These are phyloP conservation scores for Camellia granthamiana DNA, from an alignment of 148 eudicot species.

Conservation along the genomic window DNA sequence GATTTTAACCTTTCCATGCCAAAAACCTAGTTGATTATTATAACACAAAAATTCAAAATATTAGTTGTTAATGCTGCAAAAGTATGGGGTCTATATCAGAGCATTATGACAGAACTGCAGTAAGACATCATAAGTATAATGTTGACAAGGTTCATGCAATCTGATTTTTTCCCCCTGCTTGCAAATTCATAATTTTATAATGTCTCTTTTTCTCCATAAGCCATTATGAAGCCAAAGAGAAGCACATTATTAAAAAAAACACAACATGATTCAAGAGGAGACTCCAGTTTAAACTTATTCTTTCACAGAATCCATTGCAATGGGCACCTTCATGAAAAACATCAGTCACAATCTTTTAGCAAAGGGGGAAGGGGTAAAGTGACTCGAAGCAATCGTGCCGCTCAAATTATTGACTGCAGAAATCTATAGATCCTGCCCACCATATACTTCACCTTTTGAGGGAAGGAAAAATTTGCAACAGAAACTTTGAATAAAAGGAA, in stretches of 20 bases:
- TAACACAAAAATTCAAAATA: not conserved
- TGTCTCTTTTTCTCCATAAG: not conserved
- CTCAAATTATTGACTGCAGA: not conserved
- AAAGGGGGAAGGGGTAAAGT: no score
- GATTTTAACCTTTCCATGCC: slow-evolving; percentile 85
- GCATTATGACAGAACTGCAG: not conserved
- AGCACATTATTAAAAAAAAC: no score
- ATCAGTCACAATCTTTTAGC: not conserved
- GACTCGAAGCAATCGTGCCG: not conserved
- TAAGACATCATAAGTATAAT: not conserved
- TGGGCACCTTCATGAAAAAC: not conserved
- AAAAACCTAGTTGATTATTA: slow-evolving; percentile 44
- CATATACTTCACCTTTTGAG: not conserved
- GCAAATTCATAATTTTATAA: not conserved
- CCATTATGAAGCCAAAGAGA: no score
- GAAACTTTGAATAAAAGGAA: not conserved
- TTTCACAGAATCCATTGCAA: slow-evolving; percentile 1
- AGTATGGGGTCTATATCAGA: not conserved
- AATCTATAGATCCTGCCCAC: not conserved
- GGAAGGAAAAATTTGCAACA: not conserved
- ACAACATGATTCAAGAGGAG: not conserved
- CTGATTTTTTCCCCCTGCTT: not conserved
- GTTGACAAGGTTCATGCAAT: not conserved
- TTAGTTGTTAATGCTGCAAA: slow-evolving; percentile 1
- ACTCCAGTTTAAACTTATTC: not conserved